Evolutionary conservation across 2,329 filamentous ascomycete genomes (phyloP).

Genomic region (Claviceps citrina): DNA sequence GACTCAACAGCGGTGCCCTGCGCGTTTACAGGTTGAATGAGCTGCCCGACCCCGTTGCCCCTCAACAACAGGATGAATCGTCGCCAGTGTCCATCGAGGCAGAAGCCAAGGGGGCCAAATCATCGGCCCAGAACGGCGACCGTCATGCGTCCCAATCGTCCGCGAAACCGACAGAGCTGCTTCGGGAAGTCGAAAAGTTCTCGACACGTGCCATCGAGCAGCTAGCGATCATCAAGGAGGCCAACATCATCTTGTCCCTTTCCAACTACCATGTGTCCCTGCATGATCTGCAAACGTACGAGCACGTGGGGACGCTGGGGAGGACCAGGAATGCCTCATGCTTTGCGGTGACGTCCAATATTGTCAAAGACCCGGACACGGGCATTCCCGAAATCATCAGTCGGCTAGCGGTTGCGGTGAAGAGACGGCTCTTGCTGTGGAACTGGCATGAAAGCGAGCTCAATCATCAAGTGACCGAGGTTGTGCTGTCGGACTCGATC

Average conservation of each 20-base stretch:
- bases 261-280: conserved; percentile 82
- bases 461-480: conserved; percentile 54
- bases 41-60: too few species aligned
- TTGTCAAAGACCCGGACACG: conserved; percentile 74
- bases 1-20: conserved; percentile 75
- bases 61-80: conserved; percentile 20
- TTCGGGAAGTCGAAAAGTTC: conserved; percentile 90
- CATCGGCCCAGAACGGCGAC: conserved; percentile 16
- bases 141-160: conserved; percentile 15
- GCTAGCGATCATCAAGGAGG: conserved; percentile 89
- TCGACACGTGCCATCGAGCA: conserved; percentile 81
- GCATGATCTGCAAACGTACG: conserved; percentile 75
- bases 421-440: conserved; percentile 80
- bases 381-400: conserved; percentile 89
- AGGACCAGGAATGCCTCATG: conserved; percentile 77
- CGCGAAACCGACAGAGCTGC: conserved; percentile 56
- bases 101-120: conserved; percentile 14
- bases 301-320: conserved; percentile 60
- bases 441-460: conserved; percentile 94
- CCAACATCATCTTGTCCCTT: conserved; percentile 76
- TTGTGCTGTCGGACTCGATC: conserved; percentile 67
- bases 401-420: conserved; percentile 78
- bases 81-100: conserved; percentile 12
- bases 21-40: conserved; percentile 88
- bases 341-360: conserved; percentile 90